phyloP scores from a whole-genome alignment of 75 land plant genomes.

The Pinus taeda region DNA sequence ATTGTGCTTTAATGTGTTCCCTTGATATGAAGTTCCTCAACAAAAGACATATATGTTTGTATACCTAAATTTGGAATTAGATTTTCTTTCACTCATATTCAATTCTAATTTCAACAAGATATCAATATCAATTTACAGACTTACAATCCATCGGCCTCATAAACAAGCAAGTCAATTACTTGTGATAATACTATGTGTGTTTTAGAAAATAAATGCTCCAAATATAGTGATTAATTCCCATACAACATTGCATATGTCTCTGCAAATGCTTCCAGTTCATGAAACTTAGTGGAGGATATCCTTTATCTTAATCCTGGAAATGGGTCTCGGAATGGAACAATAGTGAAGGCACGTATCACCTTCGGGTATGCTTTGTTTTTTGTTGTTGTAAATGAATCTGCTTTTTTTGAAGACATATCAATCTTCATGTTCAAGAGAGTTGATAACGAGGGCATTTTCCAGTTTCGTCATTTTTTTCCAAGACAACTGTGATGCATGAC shows the following conservation, averaged over 20 bases:
- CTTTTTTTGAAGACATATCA: background rate
- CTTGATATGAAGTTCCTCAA: no score
- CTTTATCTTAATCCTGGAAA: conserved; percentile 52
- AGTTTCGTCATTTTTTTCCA: background rate
- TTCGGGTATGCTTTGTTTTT: conserved; percentile 51
- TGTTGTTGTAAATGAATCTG: conserved; percentile 3
- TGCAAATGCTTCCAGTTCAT: conserved; percentile 55
- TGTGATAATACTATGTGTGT: conserved; percentile 44
- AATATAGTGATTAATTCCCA: conserved; percentile 32
- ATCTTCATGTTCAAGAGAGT: background rate
- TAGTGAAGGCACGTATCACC: conserved; percentile 38
- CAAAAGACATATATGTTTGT: no score
- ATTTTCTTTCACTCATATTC: no score
- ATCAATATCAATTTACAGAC: background rate
- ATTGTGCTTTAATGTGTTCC: no score
- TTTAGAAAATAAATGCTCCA: conserved; percentile 16
- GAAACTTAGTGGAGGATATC: conserved; percentile 75
- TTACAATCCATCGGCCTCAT: conserved; percentile 46
- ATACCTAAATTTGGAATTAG: no score
- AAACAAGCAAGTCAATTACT: conserved; percentile 35
- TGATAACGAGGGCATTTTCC: background rate
- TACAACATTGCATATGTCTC: conserved; percentile 54
- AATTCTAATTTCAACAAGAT: background rate
- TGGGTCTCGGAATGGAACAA: conserved; percentile 8
- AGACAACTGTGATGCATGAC: background rate